These are phyloP conservation scores for Henckelia pumila DNA, from an alignment of 257 asterid species.

Conservation along the genomic window DNA sequence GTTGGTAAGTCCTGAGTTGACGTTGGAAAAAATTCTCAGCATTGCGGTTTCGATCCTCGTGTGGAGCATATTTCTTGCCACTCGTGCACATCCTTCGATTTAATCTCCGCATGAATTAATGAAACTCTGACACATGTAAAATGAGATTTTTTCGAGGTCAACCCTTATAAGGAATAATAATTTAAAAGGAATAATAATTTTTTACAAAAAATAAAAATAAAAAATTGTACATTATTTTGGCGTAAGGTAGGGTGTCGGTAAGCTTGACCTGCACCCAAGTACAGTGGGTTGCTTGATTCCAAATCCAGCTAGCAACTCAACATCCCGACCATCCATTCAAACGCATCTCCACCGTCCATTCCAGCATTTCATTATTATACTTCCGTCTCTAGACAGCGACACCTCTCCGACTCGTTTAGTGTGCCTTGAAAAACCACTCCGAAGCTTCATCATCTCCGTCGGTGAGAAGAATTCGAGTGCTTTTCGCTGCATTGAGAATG, in stretches of 20 bases:
- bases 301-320: slow-evolving; percentile 37
- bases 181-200: too few species aligned
- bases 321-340: slow-evolving; percentile 10
- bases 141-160: too few species aligned
- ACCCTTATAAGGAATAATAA: too few species aligned
- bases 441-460: not conserved
- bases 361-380: not conserved
- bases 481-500: slow-evolving; percentile 27
- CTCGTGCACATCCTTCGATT: too few species aligned
- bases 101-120: too few species aligned
- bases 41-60: too few species aligned
- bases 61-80: too few species aligned
- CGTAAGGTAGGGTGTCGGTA: not conserved
- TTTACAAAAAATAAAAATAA: too few species aligned
- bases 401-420: not conserved
- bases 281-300: slow-evolving; percentile 35
- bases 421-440: not conserved
- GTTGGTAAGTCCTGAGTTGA: too few species aligned
- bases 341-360: slow-evolving; percentile 30
- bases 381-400: not conserved
- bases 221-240: not conserved
- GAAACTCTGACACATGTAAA: too few species aligned
- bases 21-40: too few species aligned
- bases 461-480: not conserved
- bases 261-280: not conserved